phyloP scores from a whole-genome alignment of 768 basidiomycete genomes.

The Tephrocybe sp. region DNA sequence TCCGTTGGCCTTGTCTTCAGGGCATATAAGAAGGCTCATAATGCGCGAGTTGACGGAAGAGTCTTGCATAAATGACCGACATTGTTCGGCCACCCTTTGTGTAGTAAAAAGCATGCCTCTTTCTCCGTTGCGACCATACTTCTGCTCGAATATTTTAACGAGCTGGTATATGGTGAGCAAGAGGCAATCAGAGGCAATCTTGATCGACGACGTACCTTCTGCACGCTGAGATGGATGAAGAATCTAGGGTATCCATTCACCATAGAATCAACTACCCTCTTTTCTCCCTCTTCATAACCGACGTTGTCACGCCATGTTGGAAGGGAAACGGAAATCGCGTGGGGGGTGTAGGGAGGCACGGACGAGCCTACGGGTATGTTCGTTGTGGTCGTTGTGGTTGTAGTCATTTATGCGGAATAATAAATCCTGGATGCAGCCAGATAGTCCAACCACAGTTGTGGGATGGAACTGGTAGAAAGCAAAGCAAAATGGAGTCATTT shows the following conservation, averaged over 20 bases:
- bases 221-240: slow-evolving; percentile 85
- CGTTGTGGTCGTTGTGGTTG: slow-evolving; percentile 10
- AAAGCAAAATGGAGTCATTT: slow-evolving; percentile 5
- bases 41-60: slow-evolving; percentile 55
- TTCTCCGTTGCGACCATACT: slow-evolving; percentile 73
- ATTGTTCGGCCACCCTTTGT: slow-evolving; percentile 68
- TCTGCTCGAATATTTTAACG: slow-evolving; percentile 70
- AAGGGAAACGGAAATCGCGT: slow-evolving; percentile 94
- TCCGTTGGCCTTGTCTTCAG: slow-evolving; percentile 44
- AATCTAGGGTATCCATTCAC: slow-evolving; percentile 92
- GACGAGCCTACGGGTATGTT: slow-evolving; percentile 45
- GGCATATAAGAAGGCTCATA: slow-evolving; percentile 71
- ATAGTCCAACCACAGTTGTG: background rate
- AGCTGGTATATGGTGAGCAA: slow-evolving; percentile 50
- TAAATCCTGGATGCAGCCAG: background rate
- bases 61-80: slow-evolving; percentile 68
- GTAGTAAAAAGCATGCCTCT: slow-evolving; percentile 80
- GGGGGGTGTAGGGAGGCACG: slow-evolving; percentile 70
- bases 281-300: slow-evolving; percentile 87
- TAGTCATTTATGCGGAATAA: slow-evolving; percentile 10
- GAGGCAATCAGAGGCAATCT: background rate
- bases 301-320: slow-evolving; percentile 93
- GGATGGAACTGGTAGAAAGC: background rate
- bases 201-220: slow-evolving; percentile 55
- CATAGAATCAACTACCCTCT: slow-evolving; percentile 78